phyloP scores from a whole-genome alignment of 2,329 filamentous ascomycete genomes.

The Apiospora sp. region DNA sequence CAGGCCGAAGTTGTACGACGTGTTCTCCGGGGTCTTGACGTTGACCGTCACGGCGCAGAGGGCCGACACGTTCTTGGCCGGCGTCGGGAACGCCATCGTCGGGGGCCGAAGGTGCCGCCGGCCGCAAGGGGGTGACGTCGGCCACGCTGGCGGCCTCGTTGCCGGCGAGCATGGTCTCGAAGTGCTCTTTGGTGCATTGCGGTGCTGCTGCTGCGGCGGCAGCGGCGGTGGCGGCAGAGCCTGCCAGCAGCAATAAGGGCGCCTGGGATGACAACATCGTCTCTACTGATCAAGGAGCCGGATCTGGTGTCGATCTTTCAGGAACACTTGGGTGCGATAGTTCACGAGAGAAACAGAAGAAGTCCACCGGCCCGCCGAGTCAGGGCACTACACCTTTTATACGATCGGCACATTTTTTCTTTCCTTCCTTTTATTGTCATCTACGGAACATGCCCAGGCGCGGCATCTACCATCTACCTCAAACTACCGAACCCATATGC shows the following conservation, averaged over 20 bases:
- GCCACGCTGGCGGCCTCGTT: conserved; percentile 35
- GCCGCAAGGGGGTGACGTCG: conserved; percentile 35
- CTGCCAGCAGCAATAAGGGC: conserved; percentile 29
- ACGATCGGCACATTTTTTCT: neutral
- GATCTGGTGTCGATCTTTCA: neutral
- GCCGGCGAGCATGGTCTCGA: conserved; percentile 34
- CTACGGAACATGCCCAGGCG: neutral
- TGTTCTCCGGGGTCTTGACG: conserved; percentile 39
- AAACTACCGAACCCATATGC: neutral
- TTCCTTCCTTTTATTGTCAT: neutral
- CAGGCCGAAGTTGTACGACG: conserved; percentile 42
- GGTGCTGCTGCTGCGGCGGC: conserved; percentile 22
- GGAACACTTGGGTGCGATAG: neutral
- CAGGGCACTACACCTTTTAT: neutral
- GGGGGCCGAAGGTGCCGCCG: conserved; percentile 39
- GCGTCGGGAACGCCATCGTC: conserved; percentile 35
- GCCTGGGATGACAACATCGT: conserved; percentile 6
- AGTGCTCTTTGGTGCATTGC: conserved; percentile 36
- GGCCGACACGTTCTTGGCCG: conserved; percentile 39
- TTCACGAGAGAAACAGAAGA: neutral
- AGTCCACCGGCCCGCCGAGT: neutral
- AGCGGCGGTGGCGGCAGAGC: conserved; percentile 11
- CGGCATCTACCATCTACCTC: neutral
- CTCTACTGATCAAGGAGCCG: neutral
- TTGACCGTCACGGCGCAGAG: conserved; percentile 42